Evolutionary conservation across 2,329 filamentous ascomycete genomes (phyloP), one percentile per base, ranked within the genome.

Genomic region (Clonostachys sp.): DNA sequence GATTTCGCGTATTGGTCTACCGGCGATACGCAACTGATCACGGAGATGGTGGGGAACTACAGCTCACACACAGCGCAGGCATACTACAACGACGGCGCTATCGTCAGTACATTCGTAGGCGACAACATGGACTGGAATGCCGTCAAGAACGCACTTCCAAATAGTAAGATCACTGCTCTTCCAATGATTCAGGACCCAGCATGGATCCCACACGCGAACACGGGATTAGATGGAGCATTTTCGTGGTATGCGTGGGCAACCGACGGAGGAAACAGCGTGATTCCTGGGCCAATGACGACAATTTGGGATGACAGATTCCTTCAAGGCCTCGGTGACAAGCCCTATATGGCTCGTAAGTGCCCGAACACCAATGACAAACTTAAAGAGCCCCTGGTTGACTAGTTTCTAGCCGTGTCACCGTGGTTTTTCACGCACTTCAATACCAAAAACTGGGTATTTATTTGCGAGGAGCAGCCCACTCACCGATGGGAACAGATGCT

Each of bases 401-500:
- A 3, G 12, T 13, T 13, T 18, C 14, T 16, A 56, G 55, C 55
- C 12, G 51, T 56, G 4, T 56, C 54, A 12, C 54, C 55, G 3
- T 57, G 55, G 55, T 57, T 57, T 41, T 57, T 50, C 16, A 56
- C 53, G 6, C 55, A 57, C 42, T 57, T 53, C 50, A 53, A 55
- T 44, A 51, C 46, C 10, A 57, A 57, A 45, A 55, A 57, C 18
- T 55, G 53, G 54, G 53, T 51, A 4, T 56, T 56, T n/a, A 53
- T 57, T 45, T 45, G 43, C n/a, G 55, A 56, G 42, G 51, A 57
- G 38, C 55, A 57, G 45, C 54, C 54, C 9, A 47, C 49, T 8
- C 49, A 47, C 13, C 52, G 55, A 5, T 57, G 55, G 52, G 48
- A 56, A 44, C 52, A 56, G 39, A 55, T 57, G 39, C 51, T 57